A percentile compares a stretch with the other conserved stretches of the same genome.
These are phyloP conservation scores for Talaromyces sp. DNA, from an alignment of 2,329 filamentous ascomycete species.

Conservation along the genomic window DNA sequence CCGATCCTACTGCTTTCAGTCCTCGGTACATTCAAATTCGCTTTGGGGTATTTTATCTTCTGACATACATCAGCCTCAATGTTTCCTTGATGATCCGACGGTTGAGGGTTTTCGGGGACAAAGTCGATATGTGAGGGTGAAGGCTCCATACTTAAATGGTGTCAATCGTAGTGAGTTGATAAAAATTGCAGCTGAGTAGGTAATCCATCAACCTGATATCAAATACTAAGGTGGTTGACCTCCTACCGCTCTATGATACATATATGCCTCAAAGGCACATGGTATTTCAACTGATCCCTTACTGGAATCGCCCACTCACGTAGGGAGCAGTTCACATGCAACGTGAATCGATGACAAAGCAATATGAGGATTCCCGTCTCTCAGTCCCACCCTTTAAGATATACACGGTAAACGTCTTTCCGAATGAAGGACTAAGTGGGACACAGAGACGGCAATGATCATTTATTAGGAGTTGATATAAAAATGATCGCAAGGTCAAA, in stretches of 20 bases:
- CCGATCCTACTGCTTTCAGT: slow-evolving; percentile 7
- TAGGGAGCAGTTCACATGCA: not conserved
- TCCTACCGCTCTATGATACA: not conserved
- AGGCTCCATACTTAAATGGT: not conserved
- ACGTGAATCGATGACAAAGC: not conserved
- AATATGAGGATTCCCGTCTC: not conserved
- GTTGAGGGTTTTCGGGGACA: slow-evolving; percentile 13
- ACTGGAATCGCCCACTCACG: not conserved
- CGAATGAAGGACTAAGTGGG: not conserved
- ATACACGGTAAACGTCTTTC: not conserved
- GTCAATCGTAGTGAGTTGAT: not conserved
- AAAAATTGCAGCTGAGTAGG: not conserved
- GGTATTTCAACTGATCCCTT: not conserved
- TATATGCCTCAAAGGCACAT: not conserved
- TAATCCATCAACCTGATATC: not conserved
- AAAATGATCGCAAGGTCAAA: no score
- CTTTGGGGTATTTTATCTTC: not conserved
- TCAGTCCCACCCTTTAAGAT: not conserved
- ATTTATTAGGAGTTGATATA: no score
- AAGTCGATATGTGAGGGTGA: not conserved
- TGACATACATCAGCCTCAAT: slow-evolving; percentile 18
- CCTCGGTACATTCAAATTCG: not conserved
- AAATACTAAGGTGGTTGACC: not conserved
- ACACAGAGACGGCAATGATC: not conserved
- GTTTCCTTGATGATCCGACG: slow-evolving; percentile 8